These are phyloP conservation scores for Colletotrichum spaethianum DNA, from an alignment of 2,329 filamentous ascomycete species.

Conservation along the genomic window DNA sequence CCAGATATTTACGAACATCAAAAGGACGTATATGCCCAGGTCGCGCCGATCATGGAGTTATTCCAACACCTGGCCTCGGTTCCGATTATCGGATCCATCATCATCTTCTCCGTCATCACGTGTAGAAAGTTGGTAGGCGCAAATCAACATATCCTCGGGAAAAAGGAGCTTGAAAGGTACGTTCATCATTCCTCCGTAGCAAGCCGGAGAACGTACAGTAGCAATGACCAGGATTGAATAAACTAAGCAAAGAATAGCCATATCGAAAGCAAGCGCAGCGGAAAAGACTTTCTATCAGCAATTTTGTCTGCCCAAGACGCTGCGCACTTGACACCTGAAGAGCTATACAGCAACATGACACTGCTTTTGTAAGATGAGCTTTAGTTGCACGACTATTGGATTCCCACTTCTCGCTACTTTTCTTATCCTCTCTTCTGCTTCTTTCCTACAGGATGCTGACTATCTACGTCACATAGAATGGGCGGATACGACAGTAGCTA, in stretches of 20 bases:
- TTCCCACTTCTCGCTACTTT: no score
- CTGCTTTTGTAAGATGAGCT: not conserved
- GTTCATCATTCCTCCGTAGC: not conserved
- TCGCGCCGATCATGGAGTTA: not conserved
- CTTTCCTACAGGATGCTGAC: no score
- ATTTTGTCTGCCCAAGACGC: not conserved
- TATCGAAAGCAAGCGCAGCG: not conserved
- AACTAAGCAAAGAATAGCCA: not conserved
- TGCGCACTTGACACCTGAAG: not conserved
- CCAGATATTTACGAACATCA: not conserved
- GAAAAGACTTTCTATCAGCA: not conserved
- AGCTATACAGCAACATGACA: not conserved
- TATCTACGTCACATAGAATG: not conserved
- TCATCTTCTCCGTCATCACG: no score
- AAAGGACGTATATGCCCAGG: not conserved
- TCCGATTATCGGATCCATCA: not conserved
- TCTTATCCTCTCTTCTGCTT: not conserved
- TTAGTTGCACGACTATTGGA: no score
- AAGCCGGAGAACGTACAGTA: not conserved
- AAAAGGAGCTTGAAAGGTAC: not conserved
- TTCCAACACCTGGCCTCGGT: not conserved
- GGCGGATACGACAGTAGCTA: not conserved
- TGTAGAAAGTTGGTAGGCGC: not conserved
- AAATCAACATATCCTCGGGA: not conserved
- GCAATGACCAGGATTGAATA: no score